Percentiles rank a stretch among this genome's conserved stretches.
Conservation (phyloP, 345 rosid species). For the Heritiera fomes region DNA sequence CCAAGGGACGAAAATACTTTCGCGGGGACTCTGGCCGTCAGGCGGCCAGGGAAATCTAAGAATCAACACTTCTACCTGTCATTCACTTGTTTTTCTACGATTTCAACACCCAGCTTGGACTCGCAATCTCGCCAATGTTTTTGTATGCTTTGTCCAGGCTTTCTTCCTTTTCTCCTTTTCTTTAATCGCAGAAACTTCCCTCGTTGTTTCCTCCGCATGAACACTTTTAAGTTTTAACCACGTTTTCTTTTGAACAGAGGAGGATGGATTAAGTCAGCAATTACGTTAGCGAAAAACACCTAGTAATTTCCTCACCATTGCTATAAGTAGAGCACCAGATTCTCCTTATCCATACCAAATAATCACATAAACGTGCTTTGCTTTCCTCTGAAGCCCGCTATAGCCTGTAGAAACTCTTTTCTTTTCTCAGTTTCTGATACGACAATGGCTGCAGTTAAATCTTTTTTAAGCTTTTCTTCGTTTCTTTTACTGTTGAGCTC, state of each 20-base stretch:
- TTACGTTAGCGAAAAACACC: neutral
- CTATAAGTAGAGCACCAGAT: neutral
- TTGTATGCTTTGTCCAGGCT: neutral
- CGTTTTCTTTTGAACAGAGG: constrained; percentile 12
- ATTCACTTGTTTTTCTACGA: neutral
- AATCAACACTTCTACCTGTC: neutral
- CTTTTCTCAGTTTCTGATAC: constrained; percentile 13
- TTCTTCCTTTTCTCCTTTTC: neutral
- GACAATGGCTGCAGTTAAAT: constrained; percentile 27
- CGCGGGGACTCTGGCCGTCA: neutral
- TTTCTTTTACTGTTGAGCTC: constrained; percentile 16
- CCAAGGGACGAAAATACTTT: neutral
- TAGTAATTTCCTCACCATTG: neutral
- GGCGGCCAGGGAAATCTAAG: constrained; percentile 12
- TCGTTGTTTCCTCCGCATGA: constrained; percentile 29
- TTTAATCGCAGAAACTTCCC: constrained; percentile 25
- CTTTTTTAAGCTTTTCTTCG: constrained; percentile 7
- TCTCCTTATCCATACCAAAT: neutral
- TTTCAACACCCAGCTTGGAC: constrained; percentile 36
- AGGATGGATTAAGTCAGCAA: neutral
- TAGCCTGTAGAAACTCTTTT: neutral
- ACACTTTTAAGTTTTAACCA: neutral
- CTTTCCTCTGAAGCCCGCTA: neutral
- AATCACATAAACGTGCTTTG: neutral
- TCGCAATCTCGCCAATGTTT: constrained; percentile 13